Conservation (phyloP, 2,329 filamentous ascomycete species). For the Venturia effusa region DNA sequence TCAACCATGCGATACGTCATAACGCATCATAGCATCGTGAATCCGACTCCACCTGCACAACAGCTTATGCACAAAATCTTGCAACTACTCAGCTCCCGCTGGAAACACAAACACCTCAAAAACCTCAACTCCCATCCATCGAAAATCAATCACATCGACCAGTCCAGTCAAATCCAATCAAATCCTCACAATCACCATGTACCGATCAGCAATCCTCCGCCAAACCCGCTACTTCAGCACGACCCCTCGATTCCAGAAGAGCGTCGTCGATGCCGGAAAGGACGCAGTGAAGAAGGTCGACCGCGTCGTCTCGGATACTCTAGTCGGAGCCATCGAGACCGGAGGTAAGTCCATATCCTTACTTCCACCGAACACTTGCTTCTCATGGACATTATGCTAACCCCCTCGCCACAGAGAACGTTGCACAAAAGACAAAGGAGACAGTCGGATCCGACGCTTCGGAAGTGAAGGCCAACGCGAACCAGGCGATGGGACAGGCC, state of each 20-base stretch:
- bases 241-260: conserved; percentile 37
- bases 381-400: neutral
- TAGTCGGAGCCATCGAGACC: conserved; percentile 52
- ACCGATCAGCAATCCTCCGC: conserved; percentile 33
- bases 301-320: conserved; percentile 41
- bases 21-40: neutral
- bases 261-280: conserved; percentile 44
- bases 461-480: conserved; percentile 29
- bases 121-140: neutral
- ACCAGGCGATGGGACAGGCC: conserved; percentile 30
- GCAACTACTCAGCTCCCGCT: neutral
- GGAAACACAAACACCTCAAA: neutral
- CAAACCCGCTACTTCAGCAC: conserved; percentile 44
- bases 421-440: conserved; percentile 5
- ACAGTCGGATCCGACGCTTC: conserved; percentile 16
- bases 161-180: neutral
- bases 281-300: conserved; percentile 49
- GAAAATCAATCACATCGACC: conserved; percentile 4
- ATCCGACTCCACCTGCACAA: no score
- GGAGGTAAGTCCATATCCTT: conserved; percentile 38
- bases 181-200: conserved; percentile 27
- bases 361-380: conserved; percentile 7
- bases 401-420: neutral
- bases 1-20: neutral
- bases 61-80: neutral